Evolutionary conservation across 768 basidiomycete species (phyloP), one percentile per base, ranked within the genome.

Genomic region (Lentinula edodes): DNA sequence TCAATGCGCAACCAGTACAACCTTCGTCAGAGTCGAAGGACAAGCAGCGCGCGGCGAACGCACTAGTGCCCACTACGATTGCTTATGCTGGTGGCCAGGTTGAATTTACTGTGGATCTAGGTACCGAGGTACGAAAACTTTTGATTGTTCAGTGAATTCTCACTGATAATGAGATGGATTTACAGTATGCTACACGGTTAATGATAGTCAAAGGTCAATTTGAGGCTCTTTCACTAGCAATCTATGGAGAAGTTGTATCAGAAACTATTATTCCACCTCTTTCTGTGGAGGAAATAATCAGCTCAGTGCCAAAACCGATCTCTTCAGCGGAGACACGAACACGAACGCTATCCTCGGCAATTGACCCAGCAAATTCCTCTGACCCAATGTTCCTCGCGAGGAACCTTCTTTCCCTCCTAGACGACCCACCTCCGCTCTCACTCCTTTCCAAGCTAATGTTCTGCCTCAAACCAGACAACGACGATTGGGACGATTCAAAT

Each of bases 171-270:
- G 6, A 36, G 28, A 28, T 28, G 28, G 28, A 28, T 38, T 35
- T 59, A 16, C 69, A 90, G 88, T 85, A 82, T 69, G 83, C 86
- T 3, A 91, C 90, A 20, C 86, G 91, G 48, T 76, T 93, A 35
- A 86, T 93, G 81, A 89, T 93, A 61, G 79, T 93, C 63, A 87
- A 86, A 67, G 91, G 91, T n/a, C 76, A 82, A 39, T 92, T 91
- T 70, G 74, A 83, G 53, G 76, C 75, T 61, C 74, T 90, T 18
- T 89, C 90, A 12, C 74, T 90, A 66, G 87, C 88, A 42, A 76
- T 86, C 36, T 83, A 84, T 65, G 81, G 82, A 13, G 81, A 89
- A 36, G 67, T 83, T 13, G 78, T 84, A 16, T 72, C 80, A 12
- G 86, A 88, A 38, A 61, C 70, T 2, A 34, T 18, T 10, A 65